A percentile compares a stretch with the other conserved stretches of the same genome.
phyloP scores from a whole-genome alignment of 306 rosid genomes.

The Sindora glabra region DNA sequence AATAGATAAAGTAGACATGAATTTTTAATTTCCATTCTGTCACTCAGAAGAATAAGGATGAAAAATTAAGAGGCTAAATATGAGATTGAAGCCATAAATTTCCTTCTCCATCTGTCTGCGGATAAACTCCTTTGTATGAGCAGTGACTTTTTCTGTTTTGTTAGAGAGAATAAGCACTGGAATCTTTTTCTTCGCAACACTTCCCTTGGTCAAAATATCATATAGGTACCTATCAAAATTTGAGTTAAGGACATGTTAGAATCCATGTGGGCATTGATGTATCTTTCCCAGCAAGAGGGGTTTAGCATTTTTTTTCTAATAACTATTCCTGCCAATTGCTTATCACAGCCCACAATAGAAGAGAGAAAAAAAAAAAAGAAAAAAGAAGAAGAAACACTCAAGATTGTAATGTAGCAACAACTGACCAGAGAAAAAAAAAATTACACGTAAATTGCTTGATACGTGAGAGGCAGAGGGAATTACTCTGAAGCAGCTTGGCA shows the following conservation, averaged over 20 bases:
- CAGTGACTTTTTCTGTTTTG: slow-evolving; percentile 90
- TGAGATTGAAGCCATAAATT: slow-evolving; percentile 48
- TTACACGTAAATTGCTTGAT: background rate
- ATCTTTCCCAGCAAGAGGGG: background rate
- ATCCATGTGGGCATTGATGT: background rate
- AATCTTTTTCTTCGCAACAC: slow-evolving; percentile 83
- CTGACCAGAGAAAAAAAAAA: background rate
- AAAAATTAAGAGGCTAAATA: background rate
- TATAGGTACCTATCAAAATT: slow-evolving; percentile 64
- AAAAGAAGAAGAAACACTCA: too few species aligned
- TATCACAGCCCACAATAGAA: background rate
- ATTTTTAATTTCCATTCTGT: too few species aligned
- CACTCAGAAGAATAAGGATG: too few species aligned
- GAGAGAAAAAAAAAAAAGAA: too few species aligned
- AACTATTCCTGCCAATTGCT: slow-evolving; percentile 1
- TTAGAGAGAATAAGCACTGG: slow-evolving; percentile 85
- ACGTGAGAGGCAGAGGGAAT: background rate
- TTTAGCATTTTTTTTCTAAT: background rate
- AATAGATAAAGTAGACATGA: too few species aligned
- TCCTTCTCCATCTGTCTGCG: slow-evolving; percentile 86
- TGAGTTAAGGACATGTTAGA: slow-evolving; percentile 6
- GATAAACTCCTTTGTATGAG: slow-evolving; percentile 90
- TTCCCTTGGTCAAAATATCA: slow-evolving; percentile 79
- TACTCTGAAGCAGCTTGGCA: slow-evolving; percentile 90
- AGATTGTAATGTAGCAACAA: background rate